These are phyloP conservation scores for Aquilaria sinensis DNA, from an alignment of 345 rosid species.

Conservation along the genomic window DNA sequence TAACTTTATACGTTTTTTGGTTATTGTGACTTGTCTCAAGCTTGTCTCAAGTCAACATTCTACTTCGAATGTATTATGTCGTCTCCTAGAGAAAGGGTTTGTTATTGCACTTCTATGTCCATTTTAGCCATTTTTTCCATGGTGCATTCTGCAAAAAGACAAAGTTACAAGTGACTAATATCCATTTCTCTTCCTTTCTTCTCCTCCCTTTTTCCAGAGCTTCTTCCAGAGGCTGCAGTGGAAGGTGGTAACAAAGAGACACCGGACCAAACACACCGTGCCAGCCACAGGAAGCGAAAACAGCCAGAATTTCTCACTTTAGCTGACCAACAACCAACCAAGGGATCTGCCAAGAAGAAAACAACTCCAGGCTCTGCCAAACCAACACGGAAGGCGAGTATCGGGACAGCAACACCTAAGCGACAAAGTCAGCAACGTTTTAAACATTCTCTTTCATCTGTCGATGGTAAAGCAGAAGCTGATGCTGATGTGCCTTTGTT, in stretches of 20 bases:
- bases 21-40: too few relatives aligned
- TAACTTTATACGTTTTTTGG: too few relatives aligned
- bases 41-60: too few relatives aligned
- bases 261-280: constrained; percentile 11
- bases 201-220: constrained; percentile 16
- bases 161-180: too few relatives aligned
- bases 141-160: too few relatives aligned
- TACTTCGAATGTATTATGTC: too few relatives aligned
- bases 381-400: constrained; percentile 6
- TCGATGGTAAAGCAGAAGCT: constrained; percentile 12
- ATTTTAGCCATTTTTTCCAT: too few relatives aligned
- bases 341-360: too few relatives aligned
- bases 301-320: constrained; percentile 1
- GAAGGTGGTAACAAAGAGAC: constrained; percentile 17
- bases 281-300: constrained; percentile 31
- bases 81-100: too few relatives aligned
- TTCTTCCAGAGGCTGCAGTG: constrained; percentile 16
- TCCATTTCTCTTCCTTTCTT: not conserved
- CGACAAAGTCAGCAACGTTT: constrained; percentile 25
- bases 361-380: too few relatives aligned
- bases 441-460: constrained; percentile 12
- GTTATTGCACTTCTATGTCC: too few relatives aligned
- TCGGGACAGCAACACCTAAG: constrained; percentile 16
- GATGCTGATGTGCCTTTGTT: constrained; percentile 12
- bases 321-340: too few relatives aligned